Base-by-base conservation (phyloP, 163 green algal genomes). In the Prototheca wickerhamii region DNA sequence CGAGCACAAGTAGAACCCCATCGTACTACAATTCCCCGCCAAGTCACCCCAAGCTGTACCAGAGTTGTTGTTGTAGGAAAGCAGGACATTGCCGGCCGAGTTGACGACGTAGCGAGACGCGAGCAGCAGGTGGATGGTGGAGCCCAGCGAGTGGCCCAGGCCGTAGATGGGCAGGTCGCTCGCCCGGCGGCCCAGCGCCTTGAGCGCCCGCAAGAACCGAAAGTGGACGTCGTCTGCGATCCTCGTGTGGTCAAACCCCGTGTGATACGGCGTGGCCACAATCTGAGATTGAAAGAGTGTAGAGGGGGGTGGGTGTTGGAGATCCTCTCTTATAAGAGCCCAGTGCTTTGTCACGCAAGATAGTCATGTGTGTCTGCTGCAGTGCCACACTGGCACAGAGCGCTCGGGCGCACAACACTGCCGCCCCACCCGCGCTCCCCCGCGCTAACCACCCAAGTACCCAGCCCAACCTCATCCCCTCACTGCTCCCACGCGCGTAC, bases 61-160 rank as follows among this genome's bases (percentile, higher is more conserved):
- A 10, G 87, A 78, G 58, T 77, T 85, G 79, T 93, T 95, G 76
- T 94, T 95, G 75, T 78, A 94, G 29, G 73, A 84, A 32, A 95
- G 84, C 29, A 94, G 53, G 37, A 72, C 75, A 30, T 64, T 60
- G 21, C 78, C 81, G 15, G 69, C 53, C 10, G 56, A 61, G 21
- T 29, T 15, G 12, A 78, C 43, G 7, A 69, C 35, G 63, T 73
- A 69, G 63, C 68, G 44, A 69, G 73, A 30, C 87, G 82, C 57
- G n/a, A 78, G 54, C 4, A 95, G 78, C 32, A 86, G 60, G 52
- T 94, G 88, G 69, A 93, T 70, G 58, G 92, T 76, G 23, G 87
- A 74, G 26, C 88, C 88, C 56, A 91, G 88, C 67, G 73, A 86
- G 75, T 95, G 88, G 23, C 88, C 88, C 29, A 94, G 35, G 0